A percentile compares a stretch with the other conserved stretches of the same genome.
Evolutionary conservation across 1,139 yeast genomes (phyloP).

Genomic region (Spencermartinsiella ligniputridi): DNA sequence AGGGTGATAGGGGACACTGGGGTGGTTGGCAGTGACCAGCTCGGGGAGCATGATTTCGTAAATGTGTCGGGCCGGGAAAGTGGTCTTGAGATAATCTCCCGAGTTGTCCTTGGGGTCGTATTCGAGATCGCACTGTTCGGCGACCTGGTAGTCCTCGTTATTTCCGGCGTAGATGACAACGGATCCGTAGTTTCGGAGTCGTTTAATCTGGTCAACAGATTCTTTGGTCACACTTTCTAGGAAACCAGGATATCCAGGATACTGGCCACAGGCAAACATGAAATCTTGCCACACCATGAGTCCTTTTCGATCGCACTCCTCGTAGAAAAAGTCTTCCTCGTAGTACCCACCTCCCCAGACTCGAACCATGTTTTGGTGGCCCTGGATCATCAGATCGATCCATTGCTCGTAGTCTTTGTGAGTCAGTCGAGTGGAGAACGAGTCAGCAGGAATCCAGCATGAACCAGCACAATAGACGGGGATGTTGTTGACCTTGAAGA

Average conservation of each 20-base stretch:
- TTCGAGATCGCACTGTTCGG: constrained; percentile 35
- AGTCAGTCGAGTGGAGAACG: constrained; percentile 35
- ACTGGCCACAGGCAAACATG: constrained; percentile 51
- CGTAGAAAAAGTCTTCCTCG: constrained; percentile 41
- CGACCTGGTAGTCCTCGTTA: constrained; percentile 47
- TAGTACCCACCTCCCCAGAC: constrained; percentile 51
- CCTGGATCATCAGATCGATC: constrained; percentile 35
- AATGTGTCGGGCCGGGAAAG: constrained; percentile 42
- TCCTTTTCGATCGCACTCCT: constrained; percentile 43
- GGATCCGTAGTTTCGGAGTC: constrained; percentile 38
- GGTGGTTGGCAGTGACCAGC: constrained; percentile 25
- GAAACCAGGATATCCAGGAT: constrained; percentile 37
- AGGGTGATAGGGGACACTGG: constrained; percentile 38
- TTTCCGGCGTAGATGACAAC: constrained; percentile 30
- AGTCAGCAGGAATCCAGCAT: constrained; percentile 49
- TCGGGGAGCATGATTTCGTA: constrained; percentile 40
- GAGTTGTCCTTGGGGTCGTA: constrained; percentile 34
- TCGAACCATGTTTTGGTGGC: constrained; percentile 44
- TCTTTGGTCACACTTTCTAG: constrained; percentile 36
- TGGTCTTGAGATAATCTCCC: constrained; percentile 32
- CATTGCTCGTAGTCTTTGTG: constrained; percentile 36
- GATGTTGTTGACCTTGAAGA: constrained; percentile 39
- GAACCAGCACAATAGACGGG: constrained; percentile 42
- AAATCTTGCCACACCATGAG: constrained; percentile 49
- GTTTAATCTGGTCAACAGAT: constrained; percentile 34